phyloP scores from a whole-genome alignment of 768 basidiomycete genomes.

The Phlegmacium glaucopus region DNA sequence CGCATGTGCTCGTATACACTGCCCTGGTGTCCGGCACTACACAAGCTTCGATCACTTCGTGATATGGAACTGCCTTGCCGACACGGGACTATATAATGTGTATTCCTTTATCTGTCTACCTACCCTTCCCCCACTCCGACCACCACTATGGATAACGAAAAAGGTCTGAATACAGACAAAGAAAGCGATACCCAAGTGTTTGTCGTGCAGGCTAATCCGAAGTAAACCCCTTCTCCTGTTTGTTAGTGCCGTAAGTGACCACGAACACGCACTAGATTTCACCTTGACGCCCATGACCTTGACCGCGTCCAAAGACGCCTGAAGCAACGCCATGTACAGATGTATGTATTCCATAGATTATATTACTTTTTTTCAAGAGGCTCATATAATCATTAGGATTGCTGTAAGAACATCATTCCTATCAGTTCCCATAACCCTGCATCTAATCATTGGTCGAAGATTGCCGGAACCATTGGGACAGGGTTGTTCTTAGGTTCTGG shows the following conservation, averaged over 20 bases:
- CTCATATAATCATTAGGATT: constrained; percentile 39
- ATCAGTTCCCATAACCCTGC: not conserved
- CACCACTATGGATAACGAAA: constrained; percentile 20
- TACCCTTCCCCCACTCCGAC: constrained; percentile 2
- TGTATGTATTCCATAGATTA: constrained; percentile 37
- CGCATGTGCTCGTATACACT: no score
- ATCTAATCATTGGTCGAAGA: constrained; percentile 29
- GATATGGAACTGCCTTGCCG: no score
- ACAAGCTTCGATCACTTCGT: no score
- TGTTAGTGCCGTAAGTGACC: not conserved
- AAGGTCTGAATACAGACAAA: constrained; percentile 10
- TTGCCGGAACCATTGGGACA: constrained; percentile 74
- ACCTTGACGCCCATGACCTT: constrained; percentile 58
- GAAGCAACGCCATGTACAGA: constrained; percentile 78
- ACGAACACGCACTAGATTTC: constrained; percentile 24
- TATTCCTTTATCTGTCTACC: constrained; percentile 3
- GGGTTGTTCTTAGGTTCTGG: constrained; percentile 75
- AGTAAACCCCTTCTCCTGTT: constrained; percentile 11
- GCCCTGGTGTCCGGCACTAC: no score
- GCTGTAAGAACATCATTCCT: constrained; percentile 40
- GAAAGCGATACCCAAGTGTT: constrained; percentile 6
- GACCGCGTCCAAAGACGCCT: constrained; percentile 71
- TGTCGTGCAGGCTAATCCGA: constrained; percentile 11
- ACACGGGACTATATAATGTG: no score
- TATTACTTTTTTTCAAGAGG: not conserved